These are phyloP conservation scores for Clathrus columnatus DNA, from an alignment of 768 basidiomycete species.

Conservation along the genomic window DNA sequence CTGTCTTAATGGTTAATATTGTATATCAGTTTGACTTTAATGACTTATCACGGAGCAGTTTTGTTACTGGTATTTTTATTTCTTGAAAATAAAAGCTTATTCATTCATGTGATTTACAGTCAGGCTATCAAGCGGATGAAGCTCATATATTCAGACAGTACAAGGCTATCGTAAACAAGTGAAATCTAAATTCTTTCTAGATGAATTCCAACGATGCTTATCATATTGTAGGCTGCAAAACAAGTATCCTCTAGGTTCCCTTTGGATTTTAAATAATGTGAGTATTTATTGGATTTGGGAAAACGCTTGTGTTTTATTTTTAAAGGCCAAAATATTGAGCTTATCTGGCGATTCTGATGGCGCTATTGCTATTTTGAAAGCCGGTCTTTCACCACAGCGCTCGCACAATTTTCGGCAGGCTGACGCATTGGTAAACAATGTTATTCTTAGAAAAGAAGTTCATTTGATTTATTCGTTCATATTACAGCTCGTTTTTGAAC, in stretches of 20 bases:
- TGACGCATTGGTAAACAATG: slow-evolving; percentile 49
- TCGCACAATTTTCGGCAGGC: slow-evolving; percentile 58
- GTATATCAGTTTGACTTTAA: slow-evolving; percentile 53
- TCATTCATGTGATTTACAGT: slow-evolving; percentile 10
- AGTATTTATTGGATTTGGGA: slow-evolving; percentile 10
- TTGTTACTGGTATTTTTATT: slow-evolving; percentile 34
- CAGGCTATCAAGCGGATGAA: slow-evolving; percentile 73
- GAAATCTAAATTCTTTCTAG: no score
- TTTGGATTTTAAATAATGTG: slow-evolving; percentile 70
- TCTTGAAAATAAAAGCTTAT: neutral
- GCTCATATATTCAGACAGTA: slow-evolving; percentile 55
- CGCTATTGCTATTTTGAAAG: slow-evolving; percentile 54
- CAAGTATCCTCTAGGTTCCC: slow-evolving; percentile 55
- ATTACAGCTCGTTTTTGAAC: slow-evolving; percentile 60
- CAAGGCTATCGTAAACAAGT: slow-evolving; percentile 55
- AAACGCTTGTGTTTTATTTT: neutral
- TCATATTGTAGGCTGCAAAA: slow-evolving; percentile 49
- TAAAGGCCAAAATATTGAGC: slow-evolving; percentile 64
- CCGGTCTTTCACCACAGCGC: slow-evolving; percentile 46
- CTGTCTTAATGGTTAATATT: neutral
- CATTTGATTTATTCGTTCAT: neutral
- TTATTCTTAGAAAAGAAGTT: neutral
- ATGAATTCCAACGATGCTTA: no score
- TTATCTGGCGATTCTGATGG: slow-evolving; percentile 57
- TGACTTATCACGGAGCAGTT: slow-evolving; percentile 72